phyloP scores from a whole-genome alignment of 176 grass and related monocot species.

The Musa troglodytarum region DNA sequence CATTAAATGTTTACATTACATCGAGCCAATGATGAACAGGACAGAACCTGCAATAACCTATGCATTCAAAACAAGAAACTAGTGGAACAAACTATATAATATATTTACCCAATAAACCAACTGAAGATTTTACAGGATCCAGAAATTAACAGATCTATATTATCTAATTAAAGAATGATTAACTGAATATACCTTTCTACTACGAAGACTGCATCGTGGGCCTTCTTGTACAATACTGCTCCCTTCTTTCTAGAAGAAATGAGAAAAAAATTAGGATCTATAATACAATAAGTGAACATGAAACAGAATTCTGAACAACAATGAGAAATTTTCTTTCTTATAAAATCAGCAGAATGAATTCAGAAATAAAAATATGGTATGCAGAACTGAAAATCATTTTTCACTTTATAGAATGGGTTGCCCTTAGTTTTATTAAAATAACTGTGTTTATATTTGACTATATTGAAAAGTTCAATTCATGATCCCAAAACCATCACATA shows the following conservation, averaged over 20 bases:
- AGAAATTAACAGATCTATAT: neutral
- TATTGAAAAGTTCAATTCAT: too few species aligned
- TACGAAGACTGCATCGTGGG: slow-evolving; percentile 78
- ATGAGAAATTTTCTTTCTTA: too few species aligned
- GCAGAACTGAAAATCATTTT: too few species aligned
- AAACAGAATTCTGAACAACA: neutral
- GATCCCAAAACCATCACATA: too few species aligned
- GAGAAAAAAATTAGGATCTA: neutral
- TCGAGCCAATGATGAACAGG: neutral
- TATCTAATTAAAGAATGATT: neutral
- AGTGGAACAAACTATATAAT: neutral
- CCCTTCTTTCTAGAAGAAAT: slow-evolving; percentile 61
- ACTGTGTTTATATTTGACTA: too few species aligned
- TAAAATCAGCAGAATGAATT: too few species aligned
- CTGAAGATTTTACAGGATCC: neutral
- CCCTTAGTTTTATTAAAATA: too few species aligned
- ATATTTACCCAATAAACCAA: neutral
- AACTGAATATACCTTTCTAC: slow-evolving; percentile 46
- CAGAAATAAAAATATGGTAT: too few species aligned
- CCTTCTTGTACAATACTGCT: slow-evolving; percentile 75
- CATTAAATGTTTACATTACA: too few species aligned
- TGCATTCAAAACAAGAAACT: neutral
- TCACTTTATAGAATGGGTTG: too few species aligned
- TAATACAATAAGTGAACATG: neutral
- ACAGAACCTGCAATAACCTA: neutral